These are phyloP conservation scores for Urtica urens DNA, from an alignment of 306 rosid genomes.

Conservation along the genomic window DNA sequence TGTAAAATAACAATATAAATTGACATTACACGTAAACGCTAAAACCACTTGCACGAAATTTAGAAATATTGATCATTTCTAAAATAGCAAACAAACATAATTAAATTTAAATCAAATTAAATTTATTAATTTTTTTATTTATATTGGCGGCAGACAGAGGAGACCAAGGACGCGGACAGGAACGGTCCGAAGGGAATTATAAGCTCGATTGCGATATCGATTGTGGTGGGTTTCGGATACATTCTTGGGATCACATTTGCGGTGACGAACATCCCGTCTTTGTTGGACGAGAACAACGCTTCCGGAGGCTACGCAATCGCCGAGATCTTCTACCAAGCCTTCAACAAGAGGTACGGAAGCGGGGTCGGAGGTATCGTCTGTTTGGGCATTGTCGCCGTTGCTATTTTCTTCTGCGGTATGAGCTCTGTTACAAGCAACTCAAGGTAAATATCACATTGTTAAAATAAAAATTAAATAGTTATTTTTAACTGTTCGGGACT, in stretches of 20 bases:
- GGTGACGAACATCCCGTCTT: constrained; percentile 54
- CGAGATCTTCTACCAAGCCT: constrained; percentile 69
- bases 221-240: constrained; percentile 83
- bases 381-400: constrained; percentile 72
- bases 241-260: constrained; percentile 87
- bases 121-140: constrained; percentile 11
- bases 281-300: constrained; percentile 63
- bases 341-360: constrained; percentile 76
- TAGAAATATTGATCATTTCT: too few species aligned
- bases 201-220: constrained; percentile 79
- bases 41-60: too few species aligned
- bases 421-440: constrained; percentile 96
- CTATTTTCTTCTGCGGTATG: constrained; percentile 96
- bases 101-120: too few species aligned
- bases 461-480: too few species aligned
- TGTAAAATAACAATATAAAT: too few species aligned
- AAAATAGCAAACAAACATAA: too few species aligned
- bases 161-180: constrained; percentile 76
- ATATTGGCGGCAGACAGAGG: constrained; percentile 64
- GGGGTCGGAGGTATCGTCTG: constrained; percentile 94
- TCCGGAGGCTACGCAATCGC: constrained; percentile 98
- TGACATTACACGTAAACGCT: too few species aligned
- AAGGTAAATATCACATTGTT: too few species aligned
- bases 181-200: constrained; percentile 97
- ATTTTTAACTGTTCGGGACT: too few species aligned